phyloP scores from a whole-genome alignment of 2,329 filamentous ascomycete species.

The Colletotrichum somersetense region DNA sequence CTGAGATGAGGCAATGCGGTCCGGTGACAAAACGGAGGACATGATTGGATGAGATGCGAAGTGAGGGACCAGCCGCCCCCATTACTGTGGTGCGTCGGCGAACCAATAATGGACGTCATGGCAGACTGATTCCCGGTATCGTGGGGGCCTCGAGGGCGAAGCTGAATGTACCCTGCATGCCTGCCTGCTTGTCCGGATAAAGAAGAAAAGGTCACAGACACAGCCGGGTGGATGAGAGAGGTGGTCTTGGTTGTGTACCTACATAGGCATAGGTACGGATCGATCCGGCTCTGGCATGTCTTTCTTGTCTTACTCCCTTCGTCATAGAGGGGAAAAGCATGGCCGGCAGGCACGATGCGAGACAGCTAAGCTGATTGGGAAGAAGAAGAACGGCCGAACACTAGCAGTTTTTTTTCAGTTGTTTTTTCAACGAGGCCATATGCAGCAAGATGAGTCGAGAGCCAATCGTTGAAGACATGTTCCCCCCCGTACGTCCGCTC shows the following conservation, averaged over 20 bases:
- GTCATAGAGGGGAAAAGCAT: background rate
- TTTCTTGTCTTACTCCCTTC: background rate
- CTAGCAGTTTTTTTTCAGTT: slow-evolving; percentile 9
- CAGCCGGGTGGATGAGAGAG: background rate
- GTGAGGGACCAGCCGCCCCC: slow-evolving; percentile 21
- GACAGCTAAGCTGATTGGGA: background rate
- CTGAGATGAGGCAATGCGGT: slow-evolving; percentile 22
- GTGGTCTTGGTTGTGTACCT: no score
- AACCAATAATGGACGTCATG: slow-evolving; percentile 37
- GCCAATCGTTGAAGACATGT: slow-evolving; percentile 19
- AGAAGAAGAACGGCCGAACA: slow-evolving; percentile 13
- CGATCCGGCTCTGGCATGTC: background rate
- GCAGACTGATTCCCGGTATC: slow-evolving; percentile 25
- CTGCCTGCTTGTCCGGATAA: slow-evolving; percentile 21
- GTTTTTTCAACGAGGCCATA: background rate
- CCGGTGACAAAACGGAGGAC: slow-evolving; percentile 29
- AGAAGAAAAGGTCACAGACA: slow-evolving; percentile 3
- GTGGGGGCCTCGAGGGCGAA: slow-evolving; percentile 35
- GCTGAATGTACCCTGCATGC: slow-evolving; percentile 38
- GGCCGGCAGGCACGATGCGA: slow-evolving; percentile 14
- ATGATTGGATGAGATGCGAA: slow-evolving; percentile 33
- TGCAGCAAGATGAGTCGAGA: background rate
- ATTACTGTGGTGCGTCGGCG: slow-evolving; percentile 20
- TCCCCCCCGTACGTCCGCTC: background rate
- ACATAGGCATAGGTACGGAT: no score